Evolutionary conservation across 768 basidiomycete genomes (phyloP), one percentile per base, ranked within the genome.

Genomic region (Boletus vermiculosoides): DNA sequence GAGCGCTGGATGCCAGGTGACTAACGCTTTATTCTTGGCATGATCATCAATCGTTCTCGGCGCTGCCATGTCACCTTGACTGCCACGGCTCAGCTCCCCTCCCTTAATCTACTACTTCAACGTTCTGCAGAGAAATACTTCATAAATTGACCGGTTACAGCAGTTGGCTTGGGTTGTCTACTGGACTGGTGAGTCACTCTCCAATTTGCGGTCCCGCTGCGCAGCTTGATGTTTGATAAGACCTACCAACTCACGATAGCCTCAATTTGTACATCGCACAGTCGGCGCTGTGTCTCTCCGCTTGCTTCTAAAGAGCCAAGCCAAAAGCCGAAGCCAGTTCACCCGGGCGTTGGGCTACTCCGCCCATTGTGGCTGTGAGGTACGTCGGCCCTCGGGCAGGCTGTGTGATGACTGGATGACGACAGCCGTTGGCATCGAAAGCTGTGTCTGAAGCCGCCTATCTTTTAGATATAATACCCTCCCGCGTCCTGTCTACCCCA

Each of bases 391-490:
- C n/a, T n/a, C n/a, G 36, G 25, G 4, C 36, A 48, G 50, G 63
- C 68, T 64, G 60, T 68, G 54, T 16, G 2, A 39, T 52, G 37
- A 48, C 34, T 33, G 6, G 47, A 48, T 45, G 25, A 45, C 36
- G 30, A 59, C 22, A 28, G 36, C 37, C 20, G 18, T 28, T 20
- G 40, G 28, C 42, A 9, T 25, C 40, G 30, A 50, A 51, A 7
- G 61, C 67, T 60, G 65, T 69, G 60, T 28, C 47, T 13, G 15
- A 45, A 0, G 51, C 20, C 53, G 49, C 55, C 30, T 46, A 50
- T 57, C 46, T 60, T 51, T 45, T 34, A 65, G 63, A 68, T 67
- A 67, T 56, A 61, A 66, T 11, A 50, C 47, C 20, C 2, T 3
- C 15, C 12, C 22, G 2, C 33, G 4, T 13, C 31, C 18, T n/a